phyloP scores from a whole-genome alignment of 306 rosid genomes.

The Cicer chorassanicum region DNA sequence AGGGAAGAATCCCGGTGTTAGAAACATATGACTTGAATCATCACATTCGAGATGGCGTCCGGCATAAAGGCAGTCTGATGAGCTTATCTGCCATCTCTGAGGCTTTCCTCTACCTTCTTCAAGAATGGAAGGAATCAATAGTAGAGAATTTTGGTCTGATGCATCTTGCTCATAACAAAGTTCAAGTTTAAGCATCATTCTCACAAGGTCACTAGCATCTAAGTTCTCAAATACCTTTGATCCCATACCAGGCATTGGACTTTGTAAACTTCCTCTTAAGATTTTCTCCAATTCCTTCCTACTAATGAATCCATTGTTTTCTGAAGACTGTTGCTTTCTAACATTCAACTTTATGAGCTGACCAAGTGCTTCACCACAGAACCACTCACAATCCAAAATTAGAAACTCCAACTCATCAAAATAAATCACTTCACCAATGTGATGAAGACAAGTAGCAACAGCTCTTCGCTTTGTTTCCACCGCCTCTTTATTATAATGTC shows the following conservation, averaged over 20 bases:
- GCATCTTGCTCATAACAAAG: conserved; percentile 85
- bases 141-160: conserved; percentile 66
- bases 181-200: conserved; percentile 97
- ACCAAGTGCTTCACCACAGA: conserved; percentile 84
- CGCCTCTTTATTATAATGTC: conserved; percentile 69
- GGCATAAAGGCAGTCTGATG: conserved; percentile 63
- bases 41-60: conserved; percentile 95
- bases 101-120: conserved; percentile 92
- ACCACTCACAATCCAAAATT: conserved; percentile 92
- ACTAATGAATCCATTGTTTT: conserved; percentile 72
- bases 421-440: conserved; percentile 86
- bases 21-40: conserved; percentile 92
- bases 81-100: conserved; percentile 77
- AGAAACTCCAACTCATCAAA: conserved; percentile 82
- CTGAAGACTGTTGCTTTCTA: conserved; percentile 62
- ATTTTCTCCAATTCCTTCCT: conserved; percentile 81
- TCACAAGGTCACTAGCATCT: conserved; percentile 81
- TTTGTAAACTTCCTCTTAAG: conserved; percentile 74
- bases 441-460: conserved; percentile 83
- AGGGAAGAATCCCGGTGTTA: conserved; percentile 93
- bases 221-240: conserved; percentile 87
- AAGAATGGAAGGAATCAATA: conserved; percentile 81
- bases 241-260: conserved; percentile 83
- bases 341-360: conserved; percentile 73
- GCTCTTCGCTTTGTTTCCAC: conserved; percentile 75